Conservation (phyloP, 2,329 filamentous ascomycete genomes). For the Ophiostoma fasciatum region DNA sequence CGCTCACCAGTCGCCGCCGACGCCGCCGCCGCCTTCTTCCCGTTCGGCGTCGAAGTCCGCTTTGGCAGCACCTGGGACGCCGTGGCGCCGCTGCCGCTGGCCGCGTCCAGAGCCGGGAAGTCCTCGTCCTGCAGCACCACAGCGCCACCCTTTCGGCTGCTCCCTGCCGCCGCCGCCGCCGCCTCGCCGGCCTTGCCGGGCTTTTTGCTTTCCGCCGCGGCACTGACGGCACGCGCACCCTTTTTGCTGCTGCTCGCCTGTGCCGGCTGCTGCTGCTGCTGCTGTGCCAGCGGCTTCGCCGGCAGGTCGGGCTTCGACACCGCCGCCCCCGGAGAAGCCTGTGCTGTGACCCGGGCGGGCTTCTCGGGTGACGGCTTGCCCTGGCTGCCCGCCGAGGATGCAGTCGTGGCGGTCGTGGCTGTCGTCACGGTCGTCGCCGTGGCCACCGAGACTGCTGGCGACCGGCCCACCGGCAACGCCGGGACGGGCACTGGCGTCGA, state of each 20-base stretch:
- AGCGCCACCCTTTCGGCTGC: slow-evolving; percentile 16
- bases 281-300: not conserved
- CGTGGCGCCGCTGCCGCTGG: slow-evolving; percentile 17
- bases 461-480: no score
- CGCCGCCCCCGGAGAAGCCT: no score
- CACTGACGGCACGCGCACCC: not conserved
- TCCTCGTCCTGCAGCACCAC: slow-evolving; percentile 44
- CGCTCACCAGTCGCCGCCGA: slow-evolving; percentile 12
- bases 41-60: slow-evolving; percentile 21
- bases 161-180: slow-evolving; percentile 7
- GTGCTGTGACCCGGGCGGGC: no score
- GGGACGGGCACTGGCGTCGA: no score
- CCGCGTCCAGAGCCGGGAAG: slow-evolving; percentile 42
- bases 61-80: slow-evolving; percentile 17
- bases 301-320: not conserved
- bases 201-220: not conserved
- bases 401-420: not conserved
- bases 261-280: not conserved
- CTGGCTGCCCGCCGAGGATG: not conserved
- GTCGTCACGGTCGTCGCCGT: not conserved
- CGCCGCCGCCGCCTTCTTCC: slow-evolving; percentile 20
- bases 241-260: not conserved
- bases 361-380: no score
- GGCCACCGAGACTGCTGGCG: slow-evolving; percentile 1
- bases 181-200: not conserved